phyloP scores from a whole-genome alignment of 164 flowering plant species.

The Stephania cephalantha region DNA sequence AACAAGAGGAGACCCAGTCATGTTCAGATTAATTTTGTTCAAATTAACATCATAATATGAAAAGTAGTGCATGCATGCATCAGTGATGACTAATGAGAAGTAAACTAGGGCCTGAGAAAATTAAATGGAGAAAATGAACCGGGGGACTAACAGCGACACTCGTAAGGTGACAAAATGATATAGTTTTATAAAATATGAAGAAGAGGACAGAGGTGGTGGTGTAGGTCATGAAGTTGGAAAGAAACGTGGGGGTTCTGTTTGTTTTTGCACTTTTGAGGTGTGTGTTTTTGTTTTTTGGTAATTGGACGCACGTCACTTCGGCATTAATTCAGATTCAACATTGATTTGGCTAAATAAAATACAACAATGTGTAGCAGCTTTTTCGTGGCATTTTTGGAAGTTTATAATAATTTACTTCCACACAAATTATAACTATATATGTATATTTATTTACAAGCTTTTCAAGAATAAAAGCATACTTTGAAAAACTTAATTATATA shows the following conservation, averaged over 20 bases:
- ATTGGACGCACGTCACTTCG: constrained; percentile 23
- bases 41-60: neutral
- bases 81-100: neutral
- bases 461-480: too few species aligned
- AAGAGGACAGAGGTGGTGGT: neutral
- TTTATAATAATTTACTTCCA: neutral
- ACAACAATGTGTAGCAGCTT: neutral
- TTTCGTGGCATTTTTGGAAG: neutral
- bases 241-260: constrained; percentile 12
- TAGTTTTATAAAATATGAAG: neutral
- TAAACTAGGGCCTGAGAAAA: neutral
- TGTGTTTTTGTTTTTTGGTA: constrained; percentile 28
- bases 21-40: neutral
- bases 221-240: constrained; percentile 7
- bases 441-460: too few species aligned
- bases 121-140: neutral
- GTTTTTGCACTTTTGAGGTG: constrained; percentile 33
- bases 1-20: neutral
- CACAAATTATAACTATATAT: neutral
- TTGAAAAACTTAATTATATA: too few species aligned
- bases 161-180: constrained; percentile 26
- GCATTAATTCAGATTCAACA: constrained; percentile 22
- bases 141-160: constrained; percentile 19
- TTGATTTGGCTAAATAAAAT: neutral
- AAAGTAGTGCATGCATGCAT: neutral